These are phyloP conservation scores for Neotropicomus parvogracilis DNA, from an alignment of 1,284 basidiomycete species.

Conservation along the genomic window DNA sequence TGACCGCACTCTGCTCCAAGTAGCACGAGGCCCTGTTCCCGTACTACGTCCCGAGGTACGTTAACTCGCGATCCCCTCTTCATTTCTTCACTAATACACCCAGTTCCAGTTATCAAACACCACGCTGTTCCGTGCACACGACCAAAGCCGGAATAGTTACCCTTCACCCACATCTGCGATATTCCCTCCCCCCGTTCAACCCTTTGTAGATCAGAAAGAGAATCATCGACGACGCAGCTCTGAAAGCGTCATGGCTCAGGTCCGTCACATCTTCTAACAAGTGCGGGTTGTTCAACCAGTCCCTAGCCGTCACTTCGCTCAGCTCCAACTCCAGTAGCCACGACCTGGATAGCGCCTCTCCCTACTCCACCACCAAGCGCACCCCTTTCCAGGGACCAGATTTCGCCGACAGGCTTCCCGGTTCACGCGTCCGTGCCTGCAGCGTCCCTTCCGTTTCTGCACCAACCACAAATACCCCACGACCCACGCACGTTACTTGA, in stretches of 20 bases:
- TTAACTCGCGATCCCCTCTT: not conserved
- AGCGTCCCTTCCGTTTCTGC: conserved; percentile 8
- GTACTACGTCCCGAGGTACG: conserved; percentile 13
- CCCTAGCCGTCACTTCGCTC: conserved; percentile 16
- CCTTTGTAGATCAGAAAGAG: conserved; percentile 5
- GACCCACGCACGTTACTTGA: conserved; percentile 8
- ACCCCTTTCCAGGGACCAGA: conserved; percentile 2
- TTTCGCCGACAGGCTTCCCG: conserved; percentile 12
- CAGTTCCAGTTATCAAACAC: not conserved
- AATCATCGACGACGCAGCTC: conserved; percentile 17
- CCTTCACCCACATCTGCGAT: conserved; percentile 9
- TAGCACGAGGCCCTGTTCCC: conserved; percentile 10
- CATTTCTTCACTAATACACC: not conserved
- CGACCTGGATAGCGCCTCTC: conserved; percentile 18
- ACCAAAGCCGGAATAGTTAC: conserved; percentile 10
- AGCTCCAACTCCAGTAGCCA: conserved; percentile 9
- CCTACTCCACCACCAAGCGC: conserved; percentile 27
- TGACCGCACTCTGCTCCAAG: not conserved
- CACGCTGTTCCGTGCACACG: not conserved
- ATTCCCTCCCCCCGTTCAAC: conserved; percentile 2
- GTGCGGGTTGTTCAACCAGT: conserved; percentile 1
- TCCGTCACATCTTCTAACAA: conserved; percentile 8
- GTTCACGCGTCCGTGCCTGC: conserved; percentile 8
- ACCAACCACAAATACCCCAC: conserved; percentile 3
- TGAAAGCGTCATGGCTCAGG: conserved; percentile 18